Percentiles rank a stretch among this genome's conserved stretches.
phyloP scores from a whole-genome alignment of 1,139 yeast species.

The Debaryomyces coudertii region DNA sequence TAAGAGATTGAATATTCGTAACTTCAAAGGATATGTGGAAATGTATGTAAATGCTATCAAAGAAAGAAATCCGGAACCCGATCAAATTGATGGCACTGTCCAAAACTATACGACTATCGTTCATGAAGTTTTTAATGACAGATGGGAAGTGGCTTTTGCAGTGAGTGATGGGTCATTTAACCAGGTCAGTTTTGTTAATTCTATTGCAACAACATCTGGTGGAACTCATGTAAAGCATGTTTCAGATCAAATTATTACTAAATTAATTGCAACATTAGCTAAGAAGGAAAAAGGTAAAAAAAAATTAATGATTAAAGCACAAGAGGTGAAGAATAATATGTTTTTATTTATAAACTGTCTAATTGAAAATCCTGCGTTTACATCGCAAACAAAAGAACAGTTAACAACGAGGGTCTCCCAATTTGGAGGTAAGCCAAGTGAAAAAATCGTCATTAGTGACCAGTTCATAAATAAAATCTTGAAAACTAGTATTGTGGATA shows the following conservation, averaged over 20 bases:
- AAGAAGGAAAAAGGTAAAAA: slow-evolving; percentile 78
- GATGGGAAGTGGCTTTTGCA: slow-evolving; percentile 98
- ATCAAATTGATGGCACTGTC: slow-evolving; percentile 27
- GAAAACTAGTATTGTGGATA: slow-evolving; percentile 81
- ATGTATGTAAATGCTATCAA: slow-evolving; percentile 78
- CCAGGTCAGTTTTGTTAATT: slow-evolving; percentile 95
- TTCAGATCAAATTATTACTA: slow-evolving; percentile 80
- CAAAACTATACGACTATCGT: slow-evolving; percentile 59
- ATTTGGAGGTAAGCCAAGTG: slow-evolving; percentile 74
- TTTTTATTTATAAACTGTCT: slow-evolving; percentile 89
- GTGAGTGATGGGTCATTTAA: slow-evolving; percentile 87
- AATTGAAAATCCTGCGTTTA: slow-evolving; percentile 95
- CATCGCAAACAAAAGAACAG: slow-evolving; percentile 97
- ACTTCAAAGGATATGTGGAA: slow-evolving; percentile 86
- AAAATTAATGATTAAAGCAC: slow-evolving; percentile 75
- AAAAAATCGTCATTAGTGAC: slow-evolving; percentile 68
- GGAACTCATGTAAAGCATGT: slow-evolving; percentile 94
- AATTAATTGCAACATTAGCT: slow-evolving; percentile 61
- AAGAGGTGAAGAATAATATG: slow-evolving; percentile 88
- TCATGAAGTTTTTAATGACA: slow-evolving; percentile 67
- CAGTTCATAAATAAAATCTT: slow-evolving; percentile 70
- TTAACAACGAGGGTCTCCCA: slow-evolving; percentile 85
- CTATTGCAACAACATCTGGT: slow-evolving; percentile 96
- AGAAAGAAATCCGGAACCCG: slow-evolving; percentile 37
- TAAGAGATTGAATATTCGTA: slow-evolving; percentile 64